phyloP scores from a whole-genome alignment of 2,329 filamentous ascomycete genomes.

The Calonectria pseudoturangicola region DNA sequence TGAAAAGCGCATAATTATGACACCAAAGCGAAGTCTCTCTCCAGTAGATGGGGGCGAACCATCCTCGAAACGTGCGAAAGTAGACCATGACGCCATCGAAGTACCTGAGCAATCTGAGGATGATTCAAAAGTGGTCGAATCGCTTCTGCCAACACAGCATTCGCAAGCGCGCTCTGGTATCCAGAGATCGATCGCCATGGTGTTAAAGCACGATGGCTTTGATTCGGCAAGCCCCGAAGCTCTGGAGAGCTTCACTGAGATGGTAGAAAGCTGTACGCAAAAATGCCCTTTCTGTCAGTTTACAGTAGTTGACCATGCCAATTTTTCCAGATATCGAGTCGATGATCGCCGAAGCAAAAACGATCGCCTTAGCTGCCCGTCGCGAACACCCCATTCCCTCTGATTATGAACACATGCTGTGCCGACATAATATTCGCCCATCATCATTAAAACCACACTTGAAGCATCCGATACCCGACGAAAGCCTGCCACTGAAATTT shows the following conservation, averaged over 20 bases:
- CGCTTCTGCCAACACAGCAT: constrained; percentile 56
- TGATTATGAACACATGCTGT: constrained; percentile 74
- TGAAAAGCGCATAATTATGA: constrained; percentile 47
- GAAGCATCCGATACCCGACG: constrained; percentile 69
- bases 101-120: constrained; percentile 40
- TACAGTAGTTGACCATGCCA: constrained; percentile 48
- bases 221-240: constrained; percentile 72
- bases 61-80: constrained; percentile 57
- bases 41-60: constrained; percentile 53
- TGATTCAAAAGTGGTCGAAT: constrained; percentile 45
- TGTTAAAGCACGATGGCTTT: constrained; percentile 76
- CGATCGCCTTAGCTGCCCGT: constrained; percentile 68
- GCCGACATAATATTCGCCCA: constrained; percentile 70
- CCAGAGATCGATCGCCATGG: constrained; percentile 73
- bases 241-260: constrained; percentile 73
- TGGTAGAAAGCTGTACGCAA: constrained; percentile 74
- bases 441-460: constrained; percentile 74
- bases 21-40: constrained; percentile 63
- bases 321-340: constrained; percentile 66
- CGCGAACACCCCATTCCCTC: constrained; percentile 72
- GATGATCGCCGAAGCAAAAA: constrained; percentile 69
- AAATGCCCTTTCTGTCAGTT: background rate
- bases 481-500: constrained; percentile 62
- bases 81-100: constrained; percentile 34
- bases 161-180: constrained; percentile 63